These are phyloP conservation scores for Ophiostoma triangulosporum DNA, from an alignment of 2,329 filamentous ascomycete species.

Conservation along the genomic window DNA sequence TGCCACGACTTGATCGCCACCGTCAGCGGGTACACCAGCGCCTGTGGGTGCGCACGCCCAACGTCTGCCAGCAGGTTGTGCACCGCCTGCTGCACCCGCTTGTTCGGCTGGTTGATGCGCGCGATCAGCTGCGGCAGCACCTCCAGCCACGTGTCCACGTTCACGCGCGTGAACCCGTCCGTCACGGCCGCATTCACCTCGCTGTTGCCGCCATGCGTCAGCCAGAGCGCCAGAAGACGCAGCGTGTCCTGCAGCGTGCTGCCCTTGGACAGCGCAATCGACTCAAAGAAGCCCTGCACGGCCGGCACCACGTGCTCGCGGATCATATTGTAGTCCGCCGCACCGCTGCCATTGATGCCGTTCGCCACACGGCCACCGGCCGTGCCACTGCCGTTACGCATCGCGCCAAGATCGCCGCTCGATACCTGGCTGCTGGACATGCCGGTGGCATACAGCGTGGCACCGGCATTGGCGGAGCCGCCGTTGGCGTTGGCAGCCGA, in stretches of 20 bases:
- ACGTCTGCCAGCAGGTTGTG: slow-evolving; percentile 88
- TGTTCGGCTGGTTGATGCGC: slow-evolving; percentile 90
- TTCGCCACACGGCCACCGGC: background rate
- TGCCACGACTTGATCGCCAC: slow-evolving; percentile 93
- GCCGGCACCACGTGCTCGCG: slow-evolving; percentile 87
- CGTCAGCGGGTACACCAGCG: slow-evolving; percentile 89
- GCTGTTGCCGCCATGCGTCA: slow-evolving; percentile 74
- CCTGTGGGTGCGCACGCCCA: slow-evolving; percentile 86
- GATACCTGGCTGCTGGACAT: background rate
- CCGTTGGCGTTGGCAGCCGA: slow-evolving; percentile 25
- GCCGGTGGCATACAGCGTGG: background rate
- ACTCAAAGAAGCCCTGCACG: slow-evolving; percentile 92
- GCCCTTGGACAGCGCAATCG: slow-evolving; percentile 78
- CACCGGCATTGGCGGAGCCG: background rate
- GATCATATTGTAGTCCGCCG: slow-evolving; percentile 55
- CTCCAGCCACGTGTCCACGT: slow-evolving; percentile 95
- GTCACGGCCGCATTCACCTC: slow-evolving; percentile 83
- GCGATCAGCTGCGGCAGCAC: slow-evolving; percentile 97
- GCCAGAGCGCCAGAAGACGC: slow-evolving; percentile 87
- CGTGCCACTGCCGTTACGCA: background rate
- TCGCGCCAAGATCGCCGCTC: background rate
- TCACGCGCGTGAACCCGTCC: slow-evolving; percentile 83
- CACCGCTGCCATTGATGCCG: slow-evolving; percentile 16
- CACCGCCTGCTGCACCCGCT: slow-evolving; percentile 74
- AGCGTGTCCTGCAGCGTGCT: slow-evolving; percentile 95